These are phyloP conservation scores for Globisporangium alternatum DNA, from an alignment of 352 stramenopile species.

Conservation along the genomic window DNA sequence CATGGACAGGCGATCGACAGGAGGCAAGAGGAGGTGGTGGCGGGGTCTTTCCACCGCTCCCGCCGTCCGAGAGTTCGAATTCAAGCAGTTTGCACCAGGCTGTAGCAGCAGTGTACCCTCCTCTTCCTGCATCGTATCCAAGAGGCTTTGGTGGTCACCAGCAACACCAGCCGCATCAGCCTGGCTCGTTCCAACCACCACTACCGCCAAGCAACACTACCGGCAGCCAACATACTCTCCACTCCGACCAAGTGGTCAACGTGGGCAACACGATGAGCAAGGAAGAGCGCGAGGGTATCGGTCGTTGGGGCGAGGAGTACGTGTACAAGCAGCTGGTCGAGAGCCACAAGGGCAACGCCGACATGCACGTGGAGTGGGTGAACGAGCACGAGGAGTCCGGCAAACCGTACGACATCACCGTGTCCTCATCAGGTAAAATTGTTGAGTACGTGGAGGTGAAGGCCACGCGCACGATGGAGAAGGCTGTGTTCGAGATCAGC, in stretches of 20 bases:
- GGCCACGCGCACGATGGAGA: constrained; percentile 84
- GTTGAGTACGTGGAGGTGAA: constrained; percentile 88
- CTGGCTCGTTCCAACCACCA: constrained; percentile 7
- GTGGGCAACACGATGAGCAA: constrained; percentile 66
- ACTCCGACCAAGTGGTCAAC: constrained; percentile 13
- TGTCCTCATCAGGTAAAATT: constrained; percentile 44
- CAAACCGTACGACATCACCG: constrained; percentile 75
- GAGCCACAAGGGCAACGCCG: constrained; percentile 31
- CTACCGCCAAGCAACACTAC: not conserved
- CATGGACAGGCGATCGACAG: not conserved
- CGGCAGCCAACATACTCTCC: not conserved
- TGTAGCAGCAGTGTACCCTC: not conserved
- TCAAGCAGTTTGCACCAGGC: not conserved
- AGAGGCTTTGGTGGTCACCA: not conserved
- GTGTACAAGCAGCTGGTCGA: constrained; percentile 71
- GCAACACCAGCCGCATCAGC: not conserved
- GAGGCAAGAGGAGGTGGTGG: not conserved
- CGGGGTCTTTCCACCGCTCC: constrained; percentile 3
- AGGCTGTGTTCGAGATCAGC: constrained; percentile 86
- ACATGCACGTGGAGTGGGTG: constrained; percentile 60
- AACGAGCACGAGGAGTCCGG: constrained; percentile 81
- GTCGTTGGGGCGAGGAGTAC: constrained; percentile 82
- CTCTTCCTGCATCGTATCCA: constrained; percentile 3
- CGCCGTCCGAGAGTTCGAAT: not conserved
- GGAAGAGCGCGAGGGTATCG: constrained; percentile 70